phyloP scores from a whole-genome alignment of 2,329 filamentous ascomycete species.

The Blastomyces silverae region DNA sequence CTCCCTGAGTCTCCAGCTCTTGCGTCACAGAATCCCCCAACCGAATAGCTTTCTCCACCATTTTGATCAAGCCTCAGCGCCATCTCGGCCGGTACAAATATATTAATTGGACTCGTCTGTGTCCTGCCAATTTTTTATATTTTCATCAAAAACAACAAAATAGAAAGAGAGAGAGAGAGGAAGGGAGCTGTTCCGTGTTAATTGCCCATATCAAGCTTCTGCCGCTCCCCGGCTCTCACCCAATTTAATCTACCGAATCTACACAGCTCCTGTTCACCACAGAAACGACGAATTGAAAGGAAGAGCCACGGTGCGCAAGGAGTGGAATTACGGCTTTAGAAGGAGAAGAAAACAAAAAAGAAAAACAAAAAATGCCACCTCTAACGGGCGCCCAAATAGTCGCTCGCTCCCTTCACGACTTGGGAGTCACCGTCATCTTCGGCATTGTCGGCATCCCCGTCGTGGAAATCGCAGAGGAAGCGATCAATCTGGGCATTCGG shows the following conservation, averaged over 20 bases:
- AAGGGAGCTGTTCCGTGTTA: not conserved
- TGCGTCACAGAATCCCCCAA: not conserved
- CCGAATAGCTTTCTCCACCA: conserved; percentile 1
- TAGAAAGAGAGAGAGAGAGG: not conserved
- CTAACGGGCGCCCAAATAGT: conserved; percentile 43
- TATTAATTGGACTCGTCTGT: not conserved
- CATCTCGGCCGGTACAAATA: conserved; percentile 6
- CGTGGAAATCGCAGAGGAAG: conserved; percentile 53
- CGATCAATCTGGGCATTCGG: conserved; percentile 50
- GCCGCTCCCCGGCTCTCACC: not conserved
- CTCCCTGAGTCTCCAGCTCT: not conserved
- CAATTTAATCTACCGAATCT: not conserved
- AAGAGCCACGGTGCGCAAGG: not conserved
- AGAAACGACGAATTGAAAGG: not conserved
- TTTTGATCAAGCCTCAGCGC: not conserved
- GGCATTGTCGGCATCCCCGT: conserved; percentile 52
- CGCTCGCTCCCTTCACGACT: conserved; percentile 44
- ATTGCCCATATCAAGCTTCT: not conserved
- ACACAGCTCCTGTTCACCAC: not conserved
- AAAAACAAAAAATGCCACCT: conserved; percentile 9
- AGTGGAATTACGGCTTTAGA: not conserved
- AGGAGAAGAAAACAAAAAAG: not conserved
- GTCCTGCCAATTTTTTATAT: not conserved
- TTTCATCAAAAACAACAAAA: not conserved
- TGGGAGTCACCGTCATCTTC: conserved; percentile 48